A percentile compares a stretch with the other conserved stretches of the same genome.
These are phyloP conservation scores for Phylloporus arenicola DNA, from an alignment of 768 basidiomycete genomes.

Conservation along the genomic window DNA sequence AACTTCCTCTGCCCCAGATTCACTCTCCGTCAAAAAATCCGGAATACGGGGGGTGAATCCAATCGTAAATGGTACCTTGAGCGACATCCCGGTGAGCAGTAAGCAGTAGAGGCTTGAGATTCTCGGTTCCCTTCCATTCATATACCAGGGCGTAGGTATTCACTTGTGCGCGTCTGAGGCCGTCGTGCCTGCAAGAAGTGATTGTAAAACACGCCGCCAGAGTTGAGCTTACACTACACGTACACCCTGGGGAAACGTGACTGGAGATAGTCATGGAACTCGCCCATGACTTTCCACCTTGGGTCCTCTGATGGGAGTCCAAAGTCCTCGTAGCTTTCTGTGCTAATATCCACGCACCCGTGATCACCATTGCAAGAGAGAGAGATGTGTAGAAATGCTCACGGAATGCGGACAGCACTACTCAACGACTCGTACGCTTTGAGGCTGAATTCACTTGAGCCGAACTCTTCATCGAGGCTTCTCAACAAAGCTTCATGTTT, in stretches of 20 bases:
- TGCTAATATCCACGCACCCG: conserved; percentile 30
- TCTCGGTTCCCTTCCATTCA: conserved; percentile 50
- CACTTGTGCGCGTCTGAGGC: conserved; percentile 47
- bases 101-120: conserved; percentile 51
- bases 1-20: conserved; percentile 45
- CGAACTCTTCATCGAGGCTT: conserved; percentile 23
- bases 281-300: conserved; percentile 32
- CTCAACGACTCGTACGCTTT: conserved; percentile 31
- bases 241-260: conserved; percentile 59
- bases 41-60: conserved; percentile 47
- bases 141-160: conserved; percentile 61
- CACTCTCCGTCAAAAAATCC: conserved; percentile 41
- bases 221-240: conserved; percentile 7
- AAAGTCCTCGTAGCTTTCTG: conserved; percentile 50
- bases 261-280: conserved; percentile 24
- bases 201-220: not conserved
- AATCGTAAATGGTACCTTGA: conserved; percentile 38
- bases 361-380: not conserved
- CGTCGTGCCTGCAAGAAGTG: conserved; percentile 35
- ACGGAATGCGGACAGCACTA: conserved; percentile 34
- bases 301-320: conserved; percentile 43
- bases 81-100: conserved; percentile 49
- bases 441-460: conserved; percentile 22
- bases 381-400: not conserved
- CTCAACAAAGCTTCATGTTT: conserved; percentile 15